phyloP scores from a whole-genome alignment of 2,329 filamentous ascomycete species.

The Stachybotrys chlorohalonatus region DNA sequence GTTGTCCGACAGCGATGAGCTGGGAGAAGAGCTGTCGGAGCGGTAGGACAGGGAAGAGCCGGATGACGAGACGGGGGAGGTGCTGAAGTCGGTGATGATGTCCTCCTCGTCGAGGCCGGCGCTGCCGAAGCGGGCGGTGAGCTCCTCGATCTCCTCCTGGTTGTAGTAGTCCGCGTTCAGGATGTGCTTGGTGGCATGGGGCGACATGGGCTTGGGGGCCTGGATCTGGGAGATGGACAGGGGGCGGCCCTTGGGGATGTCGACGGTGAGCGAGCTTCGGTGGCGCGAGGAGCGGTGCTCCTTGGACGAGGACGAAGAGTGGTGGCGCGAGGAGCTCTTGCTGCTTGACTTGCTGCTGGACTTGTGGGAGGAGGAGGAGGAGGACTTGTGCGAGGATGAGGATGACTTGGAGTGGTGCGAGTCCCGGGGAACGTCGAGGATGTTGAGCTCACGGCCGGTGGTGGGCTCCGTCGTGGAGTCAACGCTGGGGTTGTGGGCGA shows the following conservation, averaged over 20 bases:
- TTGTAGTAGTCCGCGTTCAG: slow-evolving; percentile 71
- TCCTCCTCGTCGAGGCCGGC: slow-evolving; percentile 50
- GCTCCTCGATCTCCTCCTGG: slow-evolving; percentile 65
- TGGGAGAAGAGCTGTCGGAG: slow-evolving; percentile 67
- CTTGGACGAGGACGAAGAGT: slow-evolving; percentile 35
- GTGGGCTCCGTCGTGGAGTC: slow-evolving; percentile 88
- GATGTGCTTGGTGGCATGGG: slow-evolving; percentile 80
- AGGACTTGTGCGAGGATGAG: slow-evolving; percentile 36
- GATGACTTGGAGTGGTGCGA: slow-evolving; percentile 31
- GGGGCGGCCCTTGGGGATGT: slow-evolving; percentile 81
- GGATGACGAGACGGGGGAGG: slow-evolving; percentile 54
- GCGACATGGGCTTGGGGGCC: slow-evolving; percentile 81
- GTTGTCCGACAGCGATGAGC: slow-evolving; percentile 66
- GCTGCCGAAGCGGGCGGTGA: slow-evolving; percentile 64
- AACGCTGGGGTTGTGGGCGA: slow-evolving; percentile 90
- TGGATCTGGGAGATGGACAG: slow-evolving; percentile 84
- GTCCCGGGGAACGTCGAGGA: slow-evolving; percentile 74
- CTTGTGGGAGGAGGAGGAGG: slow-evolving; percentile 23
- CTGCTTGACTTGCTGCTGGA: slow-evolving; percentile 25
- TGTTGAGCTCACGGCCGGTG: slow-evolving; percentile 93
- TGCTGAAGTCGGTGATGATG: slow-evolving; percentile 44
- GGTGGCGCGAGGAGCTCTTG: slow-evolving; percentile 33
- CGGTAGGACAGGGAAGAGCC: slow-evolving; percentile 63
- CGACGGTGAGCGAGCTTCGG: slow-evolving; percentile 43
- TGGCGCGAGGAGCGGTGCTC: slow-evolving; percentile 33